Conservation (phyloP, 176 grass and related monocot species). For the Eleusine indica region DNA sequence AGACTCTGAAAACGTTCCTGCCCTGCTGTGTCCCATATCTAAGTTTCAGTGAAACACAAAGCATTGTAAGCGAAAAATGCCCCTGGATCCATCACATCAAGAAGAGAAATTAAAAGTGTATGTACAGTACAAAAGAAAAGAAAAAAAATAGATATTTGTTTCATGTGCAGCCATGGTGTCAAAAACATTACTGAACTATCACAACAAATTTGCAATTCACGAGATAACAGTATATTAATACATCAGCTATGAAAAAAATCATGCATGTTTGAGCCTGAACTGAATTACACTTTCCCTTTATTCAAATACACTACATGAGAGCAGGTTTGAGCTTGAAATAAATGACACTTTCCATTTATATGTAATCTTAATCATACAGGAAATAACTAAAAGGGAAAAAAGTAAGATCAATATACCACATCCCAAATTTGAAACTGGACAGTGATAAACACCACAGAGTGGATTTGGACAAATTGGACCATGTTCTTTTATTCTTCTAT, state of each 20-base stretch:
- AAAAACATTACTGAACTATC: background rate
- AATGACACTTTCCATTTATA: too few species aligned
- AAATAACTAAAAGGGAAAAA: too few species aligned
- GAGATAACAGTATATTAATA: background rate
- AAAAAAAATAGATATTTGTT: background rate
- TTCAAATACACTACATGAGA: too few species aligned
- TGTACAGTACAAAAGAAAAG: background rate
- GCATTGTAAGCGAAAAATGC: background rate
- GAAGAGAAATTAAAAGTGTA: background rate
- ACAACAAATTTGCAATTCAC: background rate
- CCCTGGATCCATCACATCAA: background rate
- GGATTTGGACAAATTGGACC: too few species aligned
- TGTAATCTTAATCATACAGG: too few species aligned
- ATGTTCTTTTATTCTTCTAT: too few species aligned
- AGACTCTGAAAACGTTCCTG: constrained; percentile 97
- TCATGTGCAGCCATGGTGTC: background rate
- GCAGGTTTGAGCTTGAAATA: too few species aligned
- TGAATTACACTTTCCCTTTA: too few species aligned
- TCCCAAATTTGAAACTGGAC: too few species aligned
- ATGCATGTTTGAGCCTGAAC: background rate
- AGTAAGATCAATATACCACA: too few species aligned
- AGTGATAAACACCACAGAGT: too few species aligned
- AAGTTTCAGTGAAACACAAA: constrained; percentile 26
- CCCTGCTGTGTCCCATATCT: constrained; percentile 98
- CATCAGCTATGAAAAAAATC: background rate